A percentile compares a stretch with the other conserved stretches of the same genome.
Evolutionary conservation across 148 eudicot species (phyloP).

Genomic region (Mesembryanthemum crystallinum): DNA sequence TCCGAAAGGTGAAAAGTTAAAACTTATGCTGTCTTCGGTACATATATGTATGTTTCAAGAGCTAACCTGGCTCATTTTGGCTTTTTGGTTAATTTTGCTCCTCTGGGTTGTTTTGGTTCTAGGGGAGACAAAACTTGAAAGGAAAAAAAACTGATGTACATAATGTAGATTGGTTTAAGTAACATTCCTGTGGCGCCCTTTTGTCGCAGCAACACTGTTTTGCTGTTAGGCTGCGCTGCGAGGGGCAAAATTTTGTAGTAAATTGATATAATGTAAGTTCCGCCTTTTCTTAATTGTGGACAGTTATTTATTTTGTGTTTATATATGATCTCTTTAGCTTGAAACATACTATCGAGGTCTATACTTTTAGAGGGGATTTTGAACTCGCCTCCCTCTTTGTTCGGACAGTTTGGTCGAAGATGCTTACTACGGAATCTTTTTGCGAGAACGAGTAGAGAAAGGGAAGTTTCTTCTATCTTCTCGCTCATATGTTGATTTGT

Average conservation of each 20-base stretch:
- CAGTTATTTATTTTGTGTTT: neutral
- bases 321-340: neutral
- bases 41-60: neutral
- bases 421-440: too few relatives aligned
- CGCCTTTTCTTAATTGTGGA: neutral
- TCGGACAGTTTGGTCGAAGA: too few relatives aligned
- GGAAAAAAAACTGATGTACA: neutral
- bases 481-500: too few relatives aligned
- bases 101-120: neutral
- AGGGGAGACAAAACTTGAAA: neutral
- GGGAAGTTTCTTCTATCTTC: too few relatives aligned
- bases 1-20: neutral
- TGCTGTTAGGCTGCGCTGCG: constrained; percentile 9
- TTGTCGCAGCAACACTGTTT: constrained; percentile 5
- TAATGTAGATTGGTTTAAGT: neutral
- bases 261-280: neutral
- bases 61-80: neutral
- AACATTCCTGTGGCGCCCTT: neutral
- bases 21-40: neutral
- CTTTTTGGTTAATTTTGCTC: neutral
- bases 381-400: too few relatives aligned
- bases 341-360: neutral
- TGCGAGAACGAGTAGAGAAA: too few relatives aligned
- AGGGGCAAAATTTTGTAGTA: neutral
- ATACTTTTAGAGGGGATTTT: too few relatives aligned